phyloP scores from a whole-genome alignment of 371 early-diverging fungal species.

The Mortierella sp. region DNA sequence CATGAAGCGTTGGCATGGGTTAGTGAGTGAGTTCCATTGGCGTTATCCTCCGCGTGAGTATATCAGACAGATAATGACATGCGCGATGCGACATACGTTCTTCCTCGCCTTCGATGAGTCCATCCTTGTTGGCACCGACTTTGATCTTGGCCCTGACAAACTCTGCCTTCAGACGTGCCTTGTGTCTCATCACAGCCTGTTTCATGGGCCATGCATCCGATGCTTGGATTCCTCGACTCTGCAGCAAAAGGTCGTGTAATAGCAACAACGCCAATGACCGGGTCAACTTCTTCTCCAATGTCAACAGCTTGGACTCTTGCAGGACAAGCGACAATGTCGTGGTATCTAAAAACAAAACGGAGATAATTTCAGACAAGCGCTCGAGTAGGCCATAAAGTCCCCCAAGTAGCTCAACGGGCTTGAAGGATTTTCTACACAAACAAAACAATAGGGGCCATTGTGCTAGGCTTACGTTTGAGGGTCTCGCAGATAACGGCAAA shows the following conservation, averaged over 20 bases:
- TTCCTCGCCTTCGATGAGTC: conserved; percentile 74
- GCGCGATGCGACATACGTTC: conserved; percentile 27
- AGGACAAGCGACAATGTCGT: conserved; percentile 40
- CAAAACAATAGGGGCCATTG: too few species aligned
- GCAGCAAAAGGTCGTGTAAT: conserved; percentile 88
- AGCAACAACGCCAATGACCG: conserved; percentile 73
- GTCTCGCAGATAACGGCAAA: conserved; percentile 95
- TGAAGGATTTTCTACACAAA: too few species aligned
- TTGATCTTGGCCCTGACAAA: conserved; percentile 82
- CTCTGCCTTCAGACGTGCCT: conserved; percentile 79
- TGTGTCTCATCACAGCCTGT: conserved; percentile 74
- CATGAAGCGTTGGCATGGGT: background rate
- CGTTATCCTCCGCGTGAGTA: too few species aligned
- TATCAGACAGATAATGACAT: too few species aligned
- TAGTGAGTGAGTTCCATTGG: background rate
- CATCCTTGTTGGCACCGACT: conserved; percentile 69
- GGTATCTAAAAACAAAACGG: conserved; percentile 20
- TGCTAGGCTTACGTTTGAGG: conserved; percentile 79
- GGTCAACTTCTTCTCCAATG: conserved; percentile 57
- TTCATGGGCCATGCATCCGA: conserved; percentile 74
- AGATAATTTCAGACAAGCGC: background rate
- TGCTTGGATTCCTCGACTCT: conserved; percentile 78
- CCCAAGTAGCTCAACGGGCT: too few species aligned
- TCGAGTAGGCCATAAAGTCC: too few species aligned
- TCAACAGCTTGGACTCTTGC: conserved; percentile 64